Conservation (phyloP, 1,284 basidiomycete genomes). For the Microstroma glucosiphilum region DNA sequence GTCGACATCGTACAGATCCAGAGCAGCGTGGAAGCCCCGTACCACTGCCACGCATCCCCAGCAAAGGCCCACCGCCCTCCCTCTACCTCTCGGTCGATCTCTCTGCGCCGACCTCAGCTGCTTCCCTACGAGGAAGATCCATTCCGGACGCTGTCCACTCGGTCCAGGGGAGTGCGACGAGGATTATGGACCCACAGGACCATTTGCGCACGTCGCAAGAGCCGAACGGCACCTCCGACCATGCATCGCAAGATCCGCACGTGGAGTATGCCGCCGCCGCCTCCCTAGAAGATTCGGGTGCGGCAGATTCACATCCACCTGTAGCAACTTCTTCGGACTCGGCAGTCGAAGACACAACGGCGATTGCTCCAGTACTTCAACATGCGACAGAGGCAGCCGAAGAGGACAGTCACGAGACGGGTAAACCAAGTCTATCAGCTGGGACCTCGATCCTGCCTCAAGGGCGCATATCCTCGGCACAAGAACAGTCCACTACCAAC, state of each 20-base stretch:
- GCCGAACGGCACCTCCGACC: background rate
- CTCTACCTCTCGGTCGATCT: background rate
- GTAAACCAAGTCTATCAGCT: slow-evolving; percentile 6
- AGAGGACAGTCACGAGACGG: background rate
- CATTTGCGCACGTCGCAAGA: background rate
- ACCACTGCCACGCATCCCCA: background rate
- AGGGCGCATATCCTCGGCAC: background rate
- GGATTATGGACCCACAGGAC: background rate
- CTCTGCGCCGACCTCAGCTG: background rate
- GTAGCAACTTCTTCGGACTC: background rate
- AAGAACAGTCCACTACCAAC: background rate
- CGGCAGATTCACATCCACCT: too few species aligned
- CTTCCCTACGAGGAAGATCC: background rate
- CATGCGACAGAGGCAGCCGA: background rate
- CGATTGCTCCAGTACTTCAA: background rate
- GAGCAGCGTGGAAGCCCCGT: background rate
- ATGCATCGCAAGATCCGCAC: background rate
- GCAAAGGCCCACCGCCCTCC: background rate
- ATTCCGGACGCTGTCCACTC: background rate
- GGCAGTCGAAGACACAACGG: background rate
- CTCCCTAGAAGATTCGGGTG: background rate
- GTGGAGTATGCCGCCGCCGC: background rate
- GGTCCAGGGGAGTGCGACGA: background rate
- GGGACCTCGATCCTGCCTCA: slow-evolving; percentile 9
- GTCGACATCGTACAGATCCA: too few species aligned